These are phyloP conservation scores for Phlyctochytrium arcticum DNA, from an alignment of 192 early-diverging fungal species.

Conservation along the genomic window DNA sequence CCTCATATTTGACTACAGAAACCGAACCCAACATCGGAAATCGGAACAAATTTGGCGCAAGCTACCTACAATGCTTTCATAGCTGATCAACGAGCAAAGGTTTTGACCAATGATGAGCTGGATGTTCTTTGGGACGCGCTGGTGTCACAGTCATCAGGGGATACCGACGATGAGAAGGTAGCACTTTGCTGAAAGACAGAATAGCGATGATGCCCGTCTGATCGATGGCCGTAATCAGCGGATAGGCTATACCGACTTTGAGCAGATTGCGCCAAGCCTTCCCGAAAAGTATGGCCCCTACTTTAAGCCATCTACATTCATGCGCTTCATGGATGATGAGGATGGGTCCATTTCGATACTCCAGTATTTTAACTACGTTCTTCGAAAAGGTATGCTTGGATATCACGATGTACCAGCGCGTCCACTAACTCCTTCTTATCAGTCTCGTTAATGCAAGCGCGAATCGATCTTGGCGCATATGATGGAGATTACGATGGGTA, in stretches of 20 bases:
- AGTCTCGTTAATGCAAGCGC: slow-evolving; percentile 46
- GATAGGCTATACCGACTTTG: slow-evolving; percentile 28
- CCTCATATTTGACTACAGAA: too few species aligned
- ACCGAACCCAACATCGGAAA: not conserved
- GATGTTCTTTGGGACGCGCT: slow-evolving; percentile 39
- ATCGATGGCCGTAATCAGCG: slow-evolving; percentile 17
- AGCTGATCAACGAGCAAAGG: not conserved
- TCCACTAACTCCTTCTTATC: not conserved
- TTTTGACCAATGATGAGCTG: slow-evolving; percentile 37
- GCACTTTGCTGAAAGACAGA: not conserved
- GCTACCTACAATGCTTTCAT: slow-evolving; percentile 11
- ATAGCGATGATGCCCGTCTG: not conserved
- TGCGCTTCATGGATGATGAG: slow-evolving; percentile 34
- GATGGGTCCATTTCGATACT: slow-evolving; percentile 25
- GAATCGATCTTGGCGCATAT: slow-evolving; percentile 40
- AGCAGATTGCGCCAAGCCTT: slow-evolving; percentile 6
- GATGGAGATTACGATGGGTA: slow-evolving; percentile 45
- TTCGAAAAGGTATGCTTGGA: slow-evolving; percentile 37
- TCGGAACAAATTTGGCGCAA: not conserved
- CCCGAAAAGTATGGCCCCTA: slow-evolving; percentile 31
- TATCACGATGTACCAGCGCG: not conserved
- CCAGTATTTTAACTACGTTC: slow-evolving; percentile 43
- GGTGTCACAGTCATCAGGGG: slow-evolving; percentile 14
- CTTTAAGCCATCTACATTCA: slow-evolving; percentile 35
- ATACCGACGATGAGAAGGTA: slow-evolving; percentile 19